Conservation (phyloP, 2,329 filamentous ascomycete genomes). For the Nemania diffusa region DNA sequence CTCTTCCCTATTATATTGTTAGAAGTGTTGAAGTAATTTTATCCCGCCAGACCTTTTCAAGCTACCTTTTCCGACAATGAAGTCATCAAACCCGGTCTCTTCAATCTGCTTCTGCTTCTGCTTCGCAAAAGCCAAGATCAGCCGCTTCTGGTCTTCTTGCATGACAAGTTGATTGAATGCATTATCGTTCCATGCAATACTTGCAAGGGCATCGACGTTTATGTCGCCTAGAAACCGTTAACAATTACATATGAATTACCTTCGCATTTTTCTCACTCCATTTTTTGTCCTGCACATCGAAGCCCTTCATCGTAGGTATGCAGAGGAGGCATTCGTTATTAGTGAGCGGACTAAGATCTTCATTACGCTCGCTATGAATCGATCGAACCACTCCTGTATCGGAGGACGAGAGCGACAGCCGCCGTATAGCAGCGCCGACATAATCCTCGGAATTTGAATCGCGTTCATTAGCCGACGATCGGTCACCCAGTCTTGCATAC, state of each 20-base stretch:
- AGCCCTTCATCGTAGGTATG: not conserved
- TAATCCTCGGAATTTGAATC: not conserved
- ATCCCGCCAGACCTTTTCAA: not conserved
- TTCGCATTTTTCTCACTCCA: not conserved
- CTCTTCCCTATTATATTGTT: conserved; percentile 9
- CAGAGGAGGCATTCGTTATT: not conserved
- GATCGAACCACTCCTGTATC: not conserved
- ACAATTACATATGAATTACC: not conserved
- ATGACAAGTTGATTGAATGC: not conserved
- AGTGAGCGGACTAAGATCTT: not conserved
- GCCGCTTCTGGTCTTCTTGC: not conserved
- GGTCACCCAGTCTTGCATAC: not conserved
- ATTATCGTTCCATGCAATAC: not conserved
- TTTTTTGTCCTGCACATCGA: not conserved
- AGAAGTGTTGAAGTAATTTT: not conserved
- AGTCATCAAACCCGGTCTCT: not conserved
- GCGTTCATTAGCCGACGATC: too few species aligned
- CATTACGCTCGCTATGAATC: not conserved
- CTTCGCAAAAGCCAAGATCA: not conserved
- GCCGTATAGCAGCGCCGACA: not conserved
- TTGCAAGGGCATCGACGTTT: not conserved
- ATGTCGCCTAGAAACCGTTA: not conserved
- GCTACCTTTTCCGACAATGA: conserved; percentile 9
- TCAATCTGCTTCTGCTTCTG: conserved; percentile 14
- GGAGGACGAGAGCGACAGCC: not conserved